phyloP scores from a whole-genome alignment of 2,329 filamentous ascomycete species.

The Amauroascus niger region DNA sequence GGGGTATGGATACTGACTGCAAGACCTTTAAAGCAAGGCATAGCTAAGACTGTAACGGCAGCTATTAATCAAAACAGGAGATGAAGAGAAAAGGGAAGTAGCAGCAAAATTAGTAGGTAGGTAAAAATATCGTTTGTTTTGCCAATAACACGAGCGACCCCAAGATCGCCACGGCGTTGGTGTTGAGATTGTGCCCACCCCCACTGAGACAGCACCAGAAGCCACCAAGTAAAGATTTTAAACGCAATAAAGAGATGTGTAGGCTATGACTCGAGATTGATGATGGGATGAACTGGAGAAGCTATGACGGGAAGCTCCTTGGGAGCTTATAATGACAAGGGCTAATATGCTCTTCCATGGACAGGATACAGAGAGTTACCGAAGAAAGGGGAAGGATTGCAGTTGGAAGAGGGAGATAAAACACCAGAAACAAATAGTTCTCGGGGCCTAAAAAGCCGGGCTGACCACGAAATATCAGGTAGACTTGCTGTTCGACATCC shows the following conservation, averaged over 20 bases:
- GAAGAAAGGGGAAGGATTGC: background rate
- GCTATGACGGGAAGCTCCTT: background rate
- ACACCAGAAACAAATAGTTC: background rate
- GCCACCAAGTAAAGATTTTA: background rate
- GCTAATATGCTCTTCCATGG: slow-evolving; percentile 4
- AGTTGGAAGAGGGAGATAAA: background rate
- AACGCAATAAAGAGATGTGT: background rate
- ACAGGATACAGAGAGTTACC: background rate
- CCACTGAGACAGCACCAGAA: background rate
- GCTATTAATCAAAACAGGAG: background rate
- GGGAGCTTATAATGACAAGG: slow-evolving; percentile 2
- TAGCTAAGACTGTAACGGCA: slow-evolving; percentile 25
- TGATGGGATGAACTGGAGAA: background rate
- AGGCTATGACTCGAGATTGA: background rate
- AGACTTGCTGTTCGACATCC: background rate
- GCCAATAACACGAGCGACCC: background rate
- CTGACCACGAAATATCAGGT: background rate
- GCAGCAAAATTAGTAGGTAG: background rate
- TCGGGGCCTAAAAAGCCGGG: background rate
- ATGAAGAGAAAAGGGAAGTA: background rate
- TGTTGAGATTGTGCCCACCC: background rate
- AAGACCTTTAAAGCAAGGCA: slow-evolving; percentile 99
- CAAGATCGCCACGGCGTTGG: background rate
- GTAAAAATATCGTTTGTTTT: background rate
- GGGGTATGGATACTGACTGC: slow-evolving; percentile 91